Conservation (phyloP, 2,329 filamentous ascomycete species). For the Dactylonectria macrodidyma region DNA sequence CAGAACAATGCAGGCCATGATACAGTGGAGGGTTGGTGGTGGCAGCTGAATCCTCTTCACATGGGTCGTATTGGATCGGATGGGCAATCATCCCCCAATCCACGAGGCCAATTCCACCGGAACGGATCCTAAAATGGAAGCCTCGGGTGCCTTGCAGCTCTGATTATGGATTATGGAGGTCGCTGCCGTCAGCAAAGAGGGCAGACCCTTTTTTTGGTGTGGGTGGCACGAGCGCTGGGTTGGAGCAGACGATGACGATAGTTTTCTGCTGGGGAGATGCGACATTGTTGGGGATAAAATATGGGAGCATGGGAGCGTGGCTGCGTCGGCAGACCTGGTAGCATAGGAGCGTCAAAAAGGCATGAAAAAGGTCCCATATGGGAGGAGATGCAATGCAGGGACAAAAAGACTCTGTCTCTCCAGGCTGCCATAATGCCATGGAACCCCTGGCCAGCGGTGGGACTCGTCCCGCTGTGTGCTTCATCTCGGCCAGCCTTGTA, state of each 20-base stretch:
- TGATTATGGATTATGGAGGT: conserved; percentile 24
- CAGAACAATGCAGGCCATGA: conserved; percentile 12
- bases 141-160: conserved; percentile 34
- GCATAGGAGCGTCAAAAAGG: not conserved
- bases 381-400: not conserved
- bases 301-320: not conserved
- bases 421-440: not conserved
- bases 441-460: not conserved
- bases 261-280: conserved; percentile 22
- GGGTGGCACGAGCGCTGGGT: conserved; percentile 13
- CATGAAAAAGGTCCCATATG: not conserved
- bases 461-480: not conserved
- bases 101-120: conserved; percentile 17
- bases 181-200: conserved; percentile 23
- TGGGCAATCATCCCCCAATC: conserved; percentile 15
- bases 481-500: conserved; percentile 3
- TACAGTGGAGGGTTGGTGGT: conserved; percentile 11
- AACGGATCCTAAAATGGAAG: conserved; percentile 24
- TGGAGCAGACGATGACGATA: not conserved
- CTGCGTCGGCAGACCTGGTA: not conserved
- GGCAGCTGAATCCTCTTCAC: conserved; percentile 9
- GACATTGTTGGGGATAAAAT: conserved; percentile 13
- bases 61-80: conserved; percentile 15
- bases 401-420: not conserved
- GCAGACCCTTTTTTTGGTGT: not conserved